These are phyloP conservation scores for Aspergillus texensis DNA, from an alignment of 2,329 filamentous ascomycete genomes.

Conservation along the genomic window DNA sequence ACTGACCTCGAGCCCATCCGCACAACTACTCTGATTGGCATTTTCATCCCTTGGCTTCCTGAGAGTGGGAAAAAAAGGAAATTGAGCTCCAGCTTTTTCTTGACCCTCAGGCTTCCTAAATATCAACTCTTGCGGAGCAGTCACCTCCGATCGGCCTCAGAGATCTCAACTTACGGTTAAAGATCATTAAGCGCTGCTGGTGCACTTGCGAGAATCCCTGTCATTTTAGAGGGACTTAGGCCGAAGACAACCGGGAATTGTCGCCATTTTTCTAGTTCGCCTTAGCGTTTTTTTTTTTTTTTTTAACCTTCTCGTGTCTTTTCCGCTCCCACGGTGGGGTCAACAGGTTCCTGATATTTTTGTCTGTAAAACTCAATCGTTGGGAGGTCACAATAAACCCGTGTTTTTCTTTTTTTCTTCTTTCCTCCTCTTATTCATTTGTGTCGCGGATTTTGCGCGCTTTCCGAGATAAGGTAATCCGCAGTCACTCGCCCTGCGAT, in stretches of 20 bases:
- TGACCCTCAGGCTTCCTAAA: slow-evolving; percentile 11
- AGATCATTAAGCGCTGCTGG: background rate
- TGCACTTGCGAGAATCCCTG: background rate
- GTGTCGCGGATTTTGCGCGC: background rate
- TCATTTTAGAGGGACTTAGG: background rate
- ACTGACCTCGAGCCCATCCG: slow-evolving; percentile 16
- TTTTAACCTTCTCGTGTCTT: slow-evolving; percentile 3
- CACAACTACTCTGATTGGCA: slow-evolving; percentile 18
- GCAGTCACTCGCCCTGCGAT: background rate
- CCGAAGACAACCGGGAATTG: background rate
- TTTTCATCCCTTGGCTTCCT: slow-evolving; percentile 8
- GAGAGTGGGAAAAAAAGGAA: slow-evolving; percentile 10
- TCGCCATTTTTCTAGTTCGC: slow-evolving; percentile 1
- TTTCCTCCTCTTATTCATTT: background rate
- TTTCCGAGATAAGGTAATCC: background rate
- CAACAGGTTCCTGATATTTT: slow-evolving; percentile 15
- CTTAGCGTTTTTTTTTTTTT: slow-evolving; percentile 14
- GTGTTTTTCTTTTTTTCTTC: slow-evolving; percentile 1
- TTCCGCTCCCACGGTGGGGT: slow-evolving; percentile 17
- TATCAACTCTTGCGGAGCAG: slow-evolving; percentile 20
- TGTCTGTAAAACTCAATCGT: slow-evolving; percentile 16
- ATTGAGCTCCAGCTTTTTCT: slow-evolving; percentile 8
- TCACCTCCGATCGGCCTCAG: slow-evolving; percentile 21
- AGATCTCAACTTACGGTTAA: slow-evolving; percentile 2
- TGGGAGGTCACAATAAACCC: background rate